A percentile compares a stretch with the other conserved stretches of the same genome.
Conservation (phyloP, 176 grass and related monocot genomes). For the Typha latifolia region DNA sequence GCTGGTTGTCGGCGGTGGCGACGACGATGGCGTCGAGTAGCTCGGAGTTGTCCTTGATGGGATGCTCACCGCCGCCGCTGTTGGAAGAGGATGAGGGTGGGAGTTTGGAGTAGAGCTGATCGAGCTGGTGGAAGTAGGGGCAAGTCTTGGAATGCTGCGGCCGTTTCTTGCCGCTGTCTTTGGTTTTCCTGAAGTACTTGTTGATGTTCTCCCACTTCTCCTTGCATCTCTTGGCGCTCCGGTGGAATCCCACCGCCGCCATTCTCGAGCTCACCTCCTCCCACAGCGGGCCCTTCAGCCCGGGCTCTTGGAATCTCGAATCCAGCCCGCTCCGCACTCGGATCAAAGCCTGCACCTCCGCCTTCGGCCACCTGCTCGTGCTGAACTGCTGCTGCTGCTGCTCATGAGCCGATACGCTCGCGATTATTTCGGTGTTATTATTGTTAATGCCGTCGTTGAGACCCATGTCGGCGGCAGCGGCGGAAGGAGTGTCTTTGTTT, state of each 20-base stretch:
- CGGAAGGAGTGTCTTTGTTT: neutral
- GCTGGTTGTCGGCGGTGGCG: conserved; percentile 47
- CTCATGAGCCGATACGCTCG: conserved; percentile 30
- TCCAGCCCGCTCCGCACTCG: conserved; percentile 64
- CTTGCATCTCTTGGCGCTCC: conserved; percentile 82
- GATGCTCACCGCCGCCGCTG: neutral
- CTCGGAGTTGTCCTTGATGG: conserved; percentile 37
- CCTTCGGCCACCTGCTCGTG: conserved; percentile 75
- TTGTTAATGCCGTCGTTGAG: neutral
- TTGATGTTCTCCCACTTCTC: conserved; percentile 99
- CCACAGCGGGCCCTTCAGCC: conserved; percentile 86
- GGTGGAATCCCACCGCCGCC: conserved; percentile 55
- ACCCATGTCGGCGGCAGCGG: neutral
- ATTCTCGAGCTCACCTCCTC: conserved; percentile 87
- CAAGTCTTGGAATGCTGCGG: conserved; percentile 70
- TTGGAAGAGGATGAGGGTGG: neutral
- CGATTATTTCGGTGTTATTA: neutral
- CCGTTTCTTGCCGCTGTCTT: conserved; percentile 74
- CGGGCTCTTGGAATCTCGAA: conserved; percentile 69
- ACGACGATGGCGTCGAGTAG: conserved; percentile 70
- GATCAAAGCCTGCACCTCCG: conserved; percentile 78
- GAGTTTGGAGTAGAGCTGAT: conserved; percentile 69
- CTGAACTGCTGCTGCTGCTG: conserved; percentile 21
- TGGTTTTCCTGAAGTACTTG: conserved; percentile 93
- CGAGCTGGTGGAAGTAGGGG: conserved; percentile 80